Percentiles rank a stretch among this genome's conserved stretches.
These are phyloP conservation scores for Carnegiea gigantea DNA, from an alignment of 179 eudicot genomes.

Conservation along the genomic window DNA sequence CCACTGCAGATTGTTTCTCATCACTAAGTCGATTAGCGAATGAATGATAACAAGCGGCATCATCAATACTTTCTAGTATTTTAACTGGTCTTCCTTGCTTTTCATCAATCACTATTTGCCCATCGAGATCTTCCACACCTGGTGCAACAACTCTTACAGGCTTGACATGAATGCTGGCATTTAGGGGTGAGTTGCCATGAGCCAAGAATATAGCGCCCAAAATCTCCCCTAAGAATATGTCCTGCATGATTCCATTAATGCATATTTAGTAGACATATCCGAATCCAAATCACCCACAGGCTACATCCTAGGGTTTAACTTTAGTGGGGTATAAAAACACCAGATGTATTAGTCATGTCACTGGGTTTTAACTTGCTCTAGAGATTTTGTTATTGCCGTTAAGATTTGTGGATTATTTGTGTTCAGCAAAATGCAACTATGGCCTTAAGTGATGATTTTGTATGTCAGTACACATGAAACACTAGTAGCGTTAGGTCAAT, in stretches of 20 bases:
- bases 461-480: too few relatives aligned
- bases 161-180: constrained; percentile 26
- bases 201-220: constrained; percentile 68
- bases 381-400: too few relatives aligned
- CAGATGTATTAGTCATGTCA: too few relatives aligned
- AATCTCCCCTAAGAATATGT: constrained; percentile 70
- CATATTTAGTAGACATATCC: neutral
- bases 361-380: too few relatives aligned
- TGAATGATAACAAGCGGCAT: constrained; percentile 40
- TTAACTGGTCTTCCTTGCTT: constrained; percentile 40
- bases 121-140: constrained; percentile 62
- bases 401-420: too few relatives aligned
- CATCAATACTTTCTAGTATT: constrained; percentile 49
- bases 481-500: too few relatives aligned
- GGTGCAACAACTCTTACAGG: constrained; percentile 45
- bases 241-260: constrained; percentile 42
- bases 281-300: too few relatives aligned
- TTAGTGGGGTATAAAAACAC: neutral
- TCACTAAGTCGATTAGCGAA: constrained; percentile 57
- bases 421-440: too few relatives aligned
- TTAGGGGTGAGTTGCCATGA: constrained; percentile 26
- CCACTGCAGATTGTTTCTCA: constrained; percentile 56
- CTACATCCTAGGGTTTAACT: too few relatives aligned
- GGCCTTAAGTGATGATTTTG: too few relatives aligned
- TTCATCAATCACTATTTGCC: constrained; percentile 45